Evolutionary conservation across 805 yeast species (phyloP).

Genomic region (Aciculoconidium aculeatum): DNA sequence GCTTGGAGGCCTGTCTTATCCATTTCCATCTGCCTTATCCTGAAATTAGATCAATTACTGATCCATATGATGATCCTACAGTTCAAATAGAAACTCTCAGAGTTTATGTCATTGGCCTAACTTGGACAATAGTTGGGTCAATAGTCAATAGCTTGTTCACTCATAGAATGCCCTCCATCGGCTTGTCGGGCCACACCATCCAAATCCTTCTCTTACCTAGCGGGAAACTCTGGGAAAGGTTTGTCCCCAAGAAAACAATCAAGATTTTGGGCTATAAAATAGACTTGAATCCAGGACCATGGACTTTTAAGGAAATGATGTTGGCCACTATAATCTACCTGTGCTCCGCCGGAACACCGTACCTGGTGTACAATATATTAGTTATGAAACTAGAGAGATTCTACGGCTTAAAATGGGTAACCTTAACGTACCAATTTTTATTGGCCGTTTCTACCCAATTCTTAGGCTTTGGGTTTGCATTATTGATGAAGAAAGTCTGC

Average conservation of each 20-base stretch:
- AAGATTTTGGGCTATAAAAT: constrained; percentile 16
- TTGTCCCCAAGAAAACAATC: constrained; percentile 19
- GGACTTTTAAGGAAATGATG: constrained; percentile 44
- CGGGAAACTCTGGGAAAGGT: constrained; percentile 35
- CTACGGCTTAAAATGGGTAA: constrained; percentile 39
- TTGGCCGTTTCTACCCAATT: constrained; percentile 52
- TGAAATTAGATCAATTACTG: constrained; percentile 62
- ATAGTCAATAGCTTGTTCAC: constrained; percentile 53
- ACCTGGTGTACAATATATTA: constrained; percentile 35
- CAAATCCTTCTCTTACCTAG: constrained; percentile 35
- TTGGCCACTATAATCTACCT: constrained; percentile 37
- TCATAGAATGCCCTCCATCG: constrained; percentile 45
- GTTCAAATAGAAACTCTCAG: constrained; percentile 49
- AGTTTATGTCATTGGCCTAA: constrained; percentile 47
- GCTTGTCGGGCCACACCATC: constrained; percentile 32
- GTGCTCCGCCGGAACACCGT: constrained; percentile 39
- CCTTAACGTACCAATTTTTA: constrained; percentile 48
- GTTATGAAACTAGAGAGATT: constrained; percentile 39
- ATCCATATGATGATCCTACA: constrained; percentile 47
- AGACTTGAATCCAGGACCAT: constrained; percentile 36
- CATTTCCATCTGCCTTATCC: constrained; percentile 53
- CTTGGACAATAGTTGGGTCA: constrained; percentile 49
- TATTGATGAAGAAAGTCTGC: constrained; percentile 52
- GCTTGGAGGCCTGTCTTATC: constrained; percentile 38
- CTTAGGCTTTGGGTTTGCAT: constrained; percentile 65